Percentiles rank a stretch among this genome's conserved stretches.
Evolutionary conservation across 768 basidiomycete genomes (phyloP).

Genomic region (Amanita pallidorosea): DNA sequence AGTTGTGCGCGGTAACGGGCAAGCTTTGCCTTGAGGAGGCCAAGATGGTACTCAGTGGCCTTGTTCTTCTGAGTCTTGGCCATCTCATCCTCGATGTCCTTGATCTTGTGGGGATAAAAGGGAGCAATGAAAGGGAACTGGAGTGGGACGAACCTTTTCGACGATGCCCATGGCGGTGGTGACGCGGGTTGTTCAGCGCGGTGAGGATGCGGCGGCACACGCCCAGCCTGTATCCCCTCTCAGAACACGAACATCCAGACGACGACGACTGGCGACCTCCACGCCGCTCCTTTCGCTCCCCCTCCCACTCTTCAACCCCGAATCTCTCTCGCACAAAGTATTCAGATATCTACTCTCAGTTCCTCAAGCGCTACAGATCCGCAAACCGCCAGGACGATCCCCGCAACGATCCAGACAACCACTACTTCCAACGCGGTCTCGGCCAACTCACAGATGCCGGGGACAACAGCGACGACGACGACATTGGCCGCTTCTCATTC

Average conservation of each 20-base stretch:
- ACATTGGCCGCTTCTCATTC: slow-evolving; percentile 32
- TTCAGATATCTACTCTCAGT: slow-evolving; percentile 68
- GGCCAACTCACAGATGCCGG: slow-evolving; percentile 57
- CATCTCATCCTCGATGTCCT: slow-evolving; percentile 99
- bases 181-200: slow-evolving; percentile 11
- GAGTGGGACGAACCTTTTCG: slow-evolving; percentile 56
- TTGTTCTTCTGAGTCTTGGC: slow-evolving; percentile 96
- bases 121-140: neutral
- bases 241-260: slow-evolving; percentile 28
- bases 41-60: slow-evolving; percentile 92
- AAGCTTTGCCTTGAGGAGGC: slow-evolving; percentile 87
- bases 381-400: slow-evolving; percentile 53
- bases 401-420: slow-evolving; percentile 72
- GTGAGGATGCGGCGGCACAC: slow-evolving; percentile 43
- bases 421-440: slow-evolving; percentile 67
- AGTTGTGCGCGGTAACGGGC: slow-evolving; percentile 92
- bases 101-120: slow-evolving; percentile 46
- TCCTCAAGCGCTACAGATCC: slow-evolving; percentile 66
- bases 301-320: slow-evolving; percentile 13
- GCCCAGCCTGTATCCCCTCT: slow-evolving; percentile 59
- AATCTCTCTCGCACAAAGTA: slow-evolving; percentile 15
- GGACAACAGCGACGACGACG: slow-evolving; percentile 63
- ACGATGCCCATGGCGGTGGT: slow-evolving; percentile 71
- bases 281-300: slow-evolving; percentile 18
- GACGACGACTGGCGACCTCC: slow-evolving; percentile 26